Percentiles rank a stretch among this genome's conserved stretches.
Conservation (phyloP, 805 yeast species). For the Candida sithepensis region DNA sequence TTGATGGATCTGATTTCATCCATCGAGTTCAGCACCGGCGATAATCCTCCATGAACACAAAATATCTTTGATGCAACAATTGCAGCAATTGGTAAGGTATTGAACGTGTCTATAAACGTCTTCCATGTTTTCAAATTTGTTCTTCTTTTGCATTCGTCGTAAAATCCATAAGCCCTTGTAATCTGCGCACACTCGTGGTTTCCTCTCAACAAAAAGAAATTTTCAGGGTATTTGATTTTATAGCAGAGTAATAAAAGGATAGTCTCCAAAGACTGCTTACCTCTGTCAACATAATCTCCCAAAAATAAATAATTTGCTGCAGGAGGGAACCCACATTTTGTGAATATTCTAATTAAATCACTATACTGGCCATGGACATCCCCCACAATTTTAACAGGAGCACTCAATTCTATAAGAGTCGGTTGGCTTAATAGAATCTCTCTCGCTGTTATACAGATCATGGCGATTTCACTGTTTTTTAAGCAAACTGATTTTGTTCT, state of each 20-base stretch:
- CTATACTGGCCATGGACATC: constrained; percentile 97
- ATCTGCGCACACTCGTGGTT: constrained; percentile 98
- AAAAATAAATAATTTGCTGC: constrained; percentile 85
- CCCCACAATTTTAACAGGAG: constrained; percentile 84
- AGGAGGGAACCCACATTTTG: constrained; percentile 97
- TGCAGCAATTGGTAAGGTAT: constrained; percentile 93
- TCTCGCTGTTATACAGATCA: constrained; percentile 81
- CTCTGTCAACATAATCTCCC: constrained; percentile 97
- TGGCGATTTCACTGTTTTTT: constrained; percentile 84
- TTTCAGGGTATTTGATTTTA: constrained; percentile 95
- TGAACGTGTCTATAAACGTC: constrained; percentile 88
- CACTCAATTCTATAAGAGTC: constrained; percentile 76
- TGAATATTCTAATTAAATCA: constrained; percentile 85
- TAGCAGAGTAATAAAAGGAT: constrained; percentile 82
- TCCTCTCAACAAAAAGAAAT: constrained; percentile 88
- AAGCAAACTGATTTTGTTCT: constrained; percentile 85
- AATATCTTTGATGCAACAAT: constrained; percentile 93
- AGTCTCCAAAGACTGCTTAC: constrained; percentile 93
- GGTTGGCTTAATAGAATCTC: constrained; percentile 92
- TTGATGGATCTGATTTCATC: constrained; percentile 73
- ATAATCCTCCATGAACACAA: constrained; percentile 82
- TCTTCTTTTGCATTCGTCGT: constrained; percentile 95
- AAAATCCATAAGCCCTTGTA: constrained; percentile 94
- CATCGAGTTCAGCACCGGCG: constrained; percentile 69
- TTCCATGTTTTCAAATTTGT: constrained; percentile 94